A percentile compares a stretch with the other conserved stretches of the same genome.
Conservation (phyloP, 2,329 filamentous ascomycete genomes). For the Sclerotinia spermophila region DNA sequence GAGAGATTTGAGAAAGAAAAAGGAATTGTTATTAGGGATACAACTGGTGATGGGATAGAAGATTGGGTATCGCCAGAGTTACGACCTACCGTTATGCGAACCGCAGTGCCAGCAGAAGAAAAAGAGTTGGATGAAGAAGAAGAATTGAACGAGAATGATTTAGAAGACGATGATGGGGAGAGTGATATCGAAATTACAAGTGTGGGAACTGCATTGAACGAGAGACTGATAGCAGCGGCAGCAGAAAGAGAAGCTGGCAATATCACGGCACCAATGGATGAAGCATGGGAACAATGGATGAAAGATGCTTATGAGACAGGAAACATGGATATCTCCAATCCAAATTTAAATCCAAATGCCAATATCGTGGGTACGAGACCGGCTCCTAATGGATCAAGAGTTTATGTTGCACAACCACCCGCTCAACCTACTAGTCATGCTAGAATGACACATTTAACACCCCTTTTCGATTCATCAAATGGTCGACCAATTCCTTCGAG, state of each 20-base stretch:
- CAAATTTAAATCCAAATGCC: slow-evolving; percentile 32
- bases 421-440: not conserved
- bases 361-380: slow-evolving; percentile 39
- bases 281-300: slow-evolving; percentile 72
- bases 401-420: not conserved
- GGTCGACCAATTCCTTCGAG: not conserved
- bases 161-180: slow-evolving; percentile 45
- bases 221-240: slow-evolving; percentile 61
- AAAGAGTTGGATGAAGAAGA: slow-evolving; percentile 39
- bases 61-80: slow-evolving; percentile 54
- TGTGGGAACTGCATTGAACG: slow-evolving; percentile 59
- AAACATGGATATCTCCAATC: slow-evolving; percentile 47
- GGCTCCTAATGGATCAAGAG: slow-evolving; percentile 26
- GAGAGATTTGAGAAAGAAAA: slow-evolving; percentile 76
- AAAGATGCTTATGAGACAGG: slow-evolving; percentile 67
- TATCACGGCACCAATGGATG: slow-evolving; percentile 57
- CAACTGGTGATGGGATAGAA: slow-evolving; percentile 64
- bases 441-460: not conserved
- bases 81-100: slow-evolving; percentile 23
- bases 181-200: slow-evolving; percentile 54
- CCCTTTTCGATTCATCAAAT: not conserved
- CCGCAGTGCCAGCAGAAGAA: slow-evolving; percentile 27
- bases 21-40: slow-evolving; percentile 65
- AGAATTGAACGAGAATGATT: slow-evolving; percentile 36
- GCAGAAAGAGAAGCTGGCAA: slow-evolving; percentile 61